These are phyloP conservation scores for Hanseniaspora meyeri DNA, from an alignment of 805 yeast genomes.

Conservation along the genomic window DNA sequence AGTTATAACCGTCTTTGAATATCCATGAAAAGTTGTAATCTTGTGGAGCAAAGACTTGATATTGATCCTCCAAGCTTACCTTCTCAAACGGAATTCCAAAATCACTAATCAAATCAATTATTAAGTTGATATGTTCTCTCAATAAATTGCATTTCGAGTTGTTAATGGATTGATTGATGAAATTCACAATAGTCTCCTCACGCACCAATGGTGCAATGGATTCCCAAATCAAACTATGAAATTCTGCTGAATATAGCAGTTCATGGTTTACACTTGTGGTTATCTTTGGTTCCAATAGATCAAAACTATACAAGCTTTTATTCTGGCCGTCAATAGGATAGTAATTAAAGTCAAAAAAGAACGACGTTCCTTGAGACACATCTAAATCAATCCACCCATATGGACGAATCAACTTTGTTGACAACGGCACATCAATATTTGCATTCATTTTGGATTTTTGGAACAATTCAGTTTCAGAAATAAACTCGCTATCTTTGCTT, in stretches of 20 bases:
- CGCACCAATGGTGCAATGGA: slow-evolving; percentile 66
- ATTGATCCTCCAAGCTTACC: slow-evolving; percentile 38
- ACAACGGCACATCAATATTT: slow-evolving; percentile 13
- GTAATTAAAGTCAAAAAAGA: slow-evolving; percentile 37
- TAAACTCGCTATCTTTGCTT: slow-evolving; percentile 53
- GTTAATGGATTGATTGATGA: slow-evolving; percentile 39
- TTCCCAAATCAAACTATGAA: slow-evolving; percentile 42
- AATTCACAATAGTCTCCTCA: slow-evolving; percentile 72
- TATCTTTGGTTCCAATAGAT: slow-evolving; percentile 46
- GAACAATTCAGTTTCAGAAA: slow-evolving; percentile 19
- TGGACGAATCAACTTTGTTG: slow-evolving; percentile 33
- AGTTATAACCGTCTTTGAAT: slow-evolving; percentile 40
- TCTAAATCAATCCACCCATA: slow-evolving; percentile 89
- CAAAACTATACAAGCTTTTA: slow-evolving; percentile 36
- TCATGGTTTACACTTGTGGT: slow-evolving; percentile 85
- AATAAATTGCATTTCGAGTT: slow-evolving; percentile 52
- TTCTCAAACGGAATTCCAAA: slow-evolving; percentile 43
- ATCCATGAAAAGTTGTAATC: slow-evolving; percentile 35
- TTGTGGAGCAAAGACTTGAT: slow-evolving; percentile 43
- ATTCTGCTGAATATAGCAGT: slow-evolving; percentile 49
- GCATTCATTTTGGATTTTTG: slow-evolving; percentile 28
- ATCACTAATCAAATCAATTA: slow-evolving; percentile 64
- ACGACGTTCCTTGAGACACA: slow-evolving; percentile 40
- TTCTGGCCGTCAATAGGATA: slow-evolving; percentile 47
- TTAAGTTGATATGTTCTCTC: slow-evolving; percentile 66